Conservation (phyloP, 305 asterid genomes). For the Caryopteris hybrid region DNA sequence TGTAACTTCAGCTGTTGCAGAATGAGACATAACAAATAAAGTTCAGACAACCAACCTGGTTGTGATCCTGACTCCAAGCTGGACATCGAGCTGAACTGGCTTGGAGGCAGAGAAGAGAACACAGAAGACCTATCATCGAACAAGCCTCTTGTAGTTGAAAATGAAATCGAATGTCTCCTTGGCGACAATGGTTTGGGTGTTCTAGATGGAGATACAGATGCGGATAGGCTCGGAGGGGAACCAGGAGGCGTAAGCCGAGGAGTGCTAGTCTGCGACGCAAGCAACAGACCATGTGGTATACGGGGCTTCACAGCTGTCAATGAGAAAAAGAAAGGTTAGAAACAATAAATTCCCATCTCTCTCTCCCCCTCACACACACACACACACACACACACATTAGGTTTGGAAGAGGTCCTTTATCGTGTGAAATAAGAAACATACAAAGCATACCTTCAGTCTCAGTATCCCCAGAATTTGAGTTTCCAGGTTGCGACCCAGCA, state of each 20-base stretch:
- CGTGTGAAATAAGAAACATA: neutral
- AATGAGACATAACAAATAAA: neutral
- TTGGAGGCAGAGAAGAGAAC: conserved; percentile 50
- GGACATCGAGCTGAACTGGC: conserved; percentile 65
- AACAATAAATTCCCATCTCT: neutral
- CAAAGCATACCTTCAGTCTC: conserved; percentile 55
- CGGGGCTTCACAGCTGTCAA: conserved; percentile 56
- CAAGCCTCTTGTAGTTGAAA: conserved; percentile 63
- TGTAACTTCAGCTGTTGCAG: neutral
- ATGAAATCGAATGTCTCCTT: conserved; percentile 75
- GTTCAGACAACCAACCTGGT: conserved; percentile 44
- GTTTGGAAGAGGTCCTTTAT: neutral
- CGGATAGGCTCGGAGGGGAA: conserved; percentile 82
- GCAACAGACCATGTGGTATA: conserved; percentile 50
- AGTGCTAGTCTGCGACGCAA: conserved; percentile 79
- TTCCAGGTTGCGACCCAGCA: conserved; percentile 44
- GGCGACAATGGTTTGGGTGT: conserved; percentile 82
- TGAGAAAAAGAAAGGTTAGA: neutral
- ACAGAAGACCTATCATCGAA: conserved; percentile 65
- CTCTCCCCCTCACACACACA: neutral
- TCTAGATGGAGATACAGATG: conserved; percentile 75
- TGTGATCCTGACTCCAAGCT: conserved; percentile 72
- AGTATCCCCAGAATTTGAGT: conserved; percentile 40
- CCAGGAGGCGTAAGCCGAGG: conserved; percentile 85
- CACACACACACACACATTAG: too few relatives aligned